Conservation (phyloP, 2,329 filamentous ascomycete species). For the Ophiobolus disseminans region DNA sequence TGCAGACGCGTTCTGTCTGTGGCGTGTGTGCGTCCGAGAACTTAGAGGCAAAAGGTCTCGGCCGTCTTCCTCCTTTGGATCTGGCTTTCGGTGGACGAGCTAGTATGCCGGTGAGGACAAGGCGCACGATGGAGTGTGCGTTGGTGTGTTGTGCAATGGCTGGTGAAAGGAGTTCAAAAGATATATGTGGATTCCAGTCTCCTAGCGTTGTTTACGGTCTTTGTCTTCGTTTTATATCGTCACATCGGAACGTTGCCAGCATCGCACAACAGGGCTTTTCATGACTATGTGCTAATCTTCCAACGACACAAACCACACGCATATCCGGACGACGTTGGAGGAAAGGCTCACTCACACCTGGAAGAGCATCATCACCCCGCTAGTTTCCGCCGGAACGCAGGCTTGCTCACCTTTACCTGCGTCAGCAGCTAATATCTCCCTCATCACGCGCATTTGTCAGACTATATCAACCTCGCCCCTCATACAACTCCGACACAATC, state of each 20-base stretch:
- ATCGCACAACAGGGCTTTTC: too few relatives aligned
- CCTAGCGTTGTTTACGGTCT: not conserved
- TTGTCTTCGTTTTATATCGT: not conserved
- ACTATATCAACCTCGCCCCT: too few relatives aligned
- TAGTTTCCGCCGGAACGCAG: too few relatives aligned
- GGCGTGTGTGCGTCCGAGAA: constrained; percentile 4
- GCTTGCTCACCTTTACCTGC: too few relatives aligned
- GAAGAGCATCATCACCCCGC: not conserved
- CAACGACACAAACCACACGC: too few relatives aligned
- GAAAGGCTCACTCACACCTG: too few relatives aligned
- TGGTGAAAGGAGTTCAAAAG: constrained; percentile 3
- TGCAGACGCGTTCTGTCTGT: constrained; percentile 7
- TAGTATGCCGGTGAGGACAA: constrained; percentile 8
- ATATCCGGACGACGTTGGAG: too few relatives aligned
- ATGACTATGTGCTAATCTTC: too few relatives aligned
- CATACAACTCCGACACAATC: too few relatives aligned
- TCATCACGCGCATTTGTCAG: too few relatives aligned
- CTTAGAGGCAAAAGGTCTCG: constrained; percentile 8
- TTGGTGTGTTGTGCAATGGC: constrained; percentile 13
- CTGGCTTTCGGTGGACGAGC: constrained; percentile 10
- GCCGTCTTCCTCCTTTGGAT: constrained; percentile 15
- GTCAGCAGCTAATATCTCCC: too few relatives aligned
- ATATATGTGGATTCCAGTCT: constrained; percentile 5
- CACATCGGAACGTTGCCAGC: too few relatives aligned
- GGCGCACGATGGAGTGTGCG: constrained; percentile 24